phyloP scores from a whole-genome alignment of 2,329 filamentous ascomycete genomes.

The Pleurostoma richardsiae region DNA sequence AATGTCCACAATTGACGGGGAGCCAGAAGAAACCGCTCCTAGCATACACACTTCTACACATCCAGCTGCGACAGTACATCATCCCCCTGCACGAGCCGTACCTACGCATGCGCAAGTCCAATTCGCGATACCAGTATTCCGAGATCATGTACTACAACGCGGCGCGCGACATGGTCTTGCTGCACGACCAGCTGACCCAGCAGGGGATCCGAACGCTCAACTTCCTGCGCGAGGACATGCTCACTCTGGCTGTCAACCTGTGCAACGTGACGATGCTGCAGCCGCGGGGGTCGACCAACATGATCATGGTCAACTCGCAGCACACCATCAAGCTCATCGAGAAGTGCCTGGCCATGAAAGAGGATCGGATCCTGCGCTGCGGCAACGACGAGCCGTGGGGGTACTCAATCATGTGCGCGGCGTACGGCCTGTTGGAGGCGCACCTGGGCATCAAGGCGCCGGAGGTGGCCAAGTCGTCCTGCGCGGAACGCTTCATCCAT shows the following conservation, averaged over 20 bases:
- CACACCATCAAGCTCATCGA: constrained; percentile 58
- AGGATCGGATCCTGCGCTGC: constrained; percentile 55
- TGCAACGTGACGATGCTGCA: constrained; percentile 58
- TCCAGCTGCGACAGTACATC: constrained; percentile 58
- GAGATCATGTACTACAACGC: constrained; percentile 61
- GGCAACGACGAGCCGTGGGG: constrained; percentile 62
- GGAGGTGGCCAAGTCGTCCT: constrained; percentile 52
- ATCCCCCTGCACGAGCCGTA: constrained; percentile 58
- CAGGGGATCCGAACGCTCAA: constrained; percentile 54
- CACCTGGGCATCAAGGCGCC: constrained; percentile 53
- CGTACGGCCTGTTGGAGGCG: constrained; percentile 52
- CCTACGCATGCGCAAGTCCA: constrained; percentile 52
- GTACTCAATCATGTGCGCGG: constrained; percentile 59
- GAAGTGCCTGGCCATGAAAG: constrained; percentile 56
- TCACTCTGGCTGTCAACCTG: constrained; percentile 56
- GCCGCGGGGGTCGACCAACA: constrained; percentile 51
- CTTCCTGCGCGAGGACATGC: constrained; percentile 54
- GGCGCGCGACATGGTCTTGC: constrained; percentile 55
- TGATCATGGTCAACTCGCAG: constrained; percentile 57
- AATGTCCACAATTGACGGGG: constrained; percentile 6
- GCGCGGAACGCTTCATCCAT: constrained; percentile 54
- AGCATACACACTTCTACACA: constrained; percentile 54
- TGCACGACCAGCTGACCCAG: constrained; percentile 55
- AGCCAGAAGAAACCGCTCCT: constrained; percentile 50
- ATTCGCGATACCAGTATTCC: constrained; percentile 58